These are phyloP conservation scores for Mercurialis annua DNA, from an alignment of 345 rosid genomes.

Conservation along the genomic window DNA sequence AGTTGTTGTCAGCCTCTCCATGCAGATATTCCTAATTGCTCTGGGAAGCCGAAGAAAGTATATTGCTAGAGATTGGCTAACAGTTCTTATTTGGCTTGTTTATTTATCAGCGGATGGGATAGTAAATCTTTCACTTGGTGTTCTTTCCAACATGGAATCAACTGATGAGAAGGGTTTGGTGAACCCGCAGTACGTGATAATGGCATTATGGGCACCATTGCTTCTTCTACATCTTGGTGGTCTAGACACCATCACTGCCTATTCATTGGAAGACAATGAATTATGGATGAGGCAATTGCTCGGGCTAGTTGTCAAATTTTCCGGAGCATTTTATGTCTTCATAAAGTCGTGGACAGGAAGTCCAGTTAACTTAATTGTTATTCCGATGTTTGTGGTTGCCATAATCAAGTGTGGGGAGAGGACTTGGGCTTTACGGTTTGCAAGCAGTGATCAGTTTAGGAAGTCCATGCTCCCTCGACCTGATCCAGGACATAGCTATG, in stretches of 20 bases:
- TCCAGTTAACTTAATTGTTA: constrained; percentile 7
- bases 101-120: neutral
- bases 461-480: neutral
- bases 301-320: constrained; percentile 18
- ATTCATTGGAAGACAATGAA: constrained; percentile 35
- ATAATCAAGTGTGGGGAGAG: constrained; percentile 46
- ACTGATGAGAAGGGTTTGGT: neutral
- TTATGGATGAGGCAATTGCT: constrained; percentile 38
- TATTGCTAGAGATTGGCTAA: neutral
- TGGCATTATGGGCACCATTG: constrained; percentile 7
- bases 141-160: neutral
- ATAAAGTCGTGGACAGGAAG: constrained; percentile 7
- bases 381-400: constrained; percentile 26
- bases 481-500: neutral
- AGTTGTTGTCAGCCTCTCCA: neutral
- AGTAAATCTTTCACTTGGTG: neutral
- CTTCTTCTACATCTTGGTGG: constrained; percentile 1
- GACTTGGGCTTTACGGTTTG: constrained; percentile 31
- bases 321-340: constrained; percentile 21
- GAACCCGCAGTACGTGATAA: neutral
- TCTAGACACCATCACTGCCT: constrained; percentile 26
- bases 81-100: neutral
- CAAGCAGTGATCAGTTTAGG: constrained; percentile 21
- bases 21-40: neutral
- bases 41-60: constrained; percentile 5